Base-by-base conservation (phyloP, 176 grass and related monocot genomes). In the Phoenix dactylifera region DNA sequence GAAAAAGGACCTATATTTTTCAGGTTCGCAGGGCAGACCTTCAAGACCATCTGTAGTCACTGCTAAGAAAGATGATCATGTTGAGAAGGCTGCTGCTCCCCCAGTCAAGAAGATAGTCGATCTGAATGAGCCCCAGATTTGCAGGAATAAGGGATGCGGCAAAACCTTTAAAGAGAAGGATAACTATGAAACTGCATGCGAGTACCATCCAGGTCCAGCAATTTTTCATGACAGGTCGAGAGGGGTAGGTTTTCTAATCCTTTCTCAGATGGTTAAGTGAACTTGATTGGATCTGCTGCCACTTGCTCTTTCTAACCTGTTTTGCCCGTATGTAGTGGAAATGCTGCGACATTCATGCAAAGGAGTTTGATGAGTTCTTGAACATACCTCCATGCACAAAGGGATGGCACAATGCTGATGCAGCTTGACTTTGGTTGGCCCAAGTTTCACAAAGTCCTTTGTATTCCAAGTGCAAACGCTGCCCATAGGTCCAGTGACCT, bases 291-390 rank as follows among this genome's bases (percentile, higher is more conserved):
- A 12, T 44, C 9, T 12, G 7, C 3, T 44, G 6, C 9, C 9
- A 3, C 35, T n/a, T 28, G 14, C 26, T 54, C 16, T 29, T 24
- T 24, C 49, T 16, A 57, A 14, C 58, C 2, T 71, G 15, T 62
- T 30, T 61, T 57, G 72, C 81, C 10, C 2, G 3, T 44, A 44
- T 44, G 35, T 3, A 98, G 93, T 98, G 93, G 93, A 98, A 98
- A 78, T 98, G 93, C 32, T 98, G 93, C 54, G 81, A 92, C 76
- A 22, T 98, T 64, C 87, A 91, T 64, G 93, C 83, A 26, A 98
- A 92, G 69, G 93, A 98, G 32, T 98, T 98, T 55, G 87, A 98
- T 32, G 93, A 98, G 63, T 98, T 98, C 59, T 82, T 98, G 75
- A 82, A 77, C 69, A 88, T 92, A 72, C 87, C 93, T 71, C 84